Evolutionary conservation across 2,329 filamentous ascomycete species (phyloP), one percentile per base, ranked within the genome.

Genomic region (Penicillium corylophilum): DNA sequence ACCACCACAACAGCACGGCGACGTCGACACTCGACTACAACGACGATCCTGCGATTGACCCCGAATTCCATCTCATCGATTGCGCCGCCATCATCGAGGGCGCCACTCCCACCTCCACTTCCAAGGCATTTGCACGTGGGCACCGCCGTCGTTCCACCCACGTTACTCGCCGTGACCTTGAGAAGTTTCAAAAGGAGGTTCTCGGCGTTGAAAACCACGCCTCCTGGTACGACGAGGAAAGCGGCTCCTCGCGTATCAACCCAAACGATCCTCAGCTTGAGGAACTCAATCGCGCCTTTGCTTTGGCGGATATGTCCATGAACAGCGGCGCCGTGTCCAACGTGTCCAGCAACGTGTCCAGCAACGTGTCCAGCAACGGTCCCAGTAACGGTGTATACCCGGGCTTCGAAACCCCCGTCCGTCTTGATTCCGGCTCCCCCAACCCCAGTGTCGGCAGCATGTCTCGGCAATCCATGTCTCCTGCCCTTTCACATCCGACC

Each of bases 71-170:
- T 26, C 36, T 49, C 44, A 23, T 46, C 26, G 51, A 54, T 40
- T 46, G 51, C 40, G 55, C 65, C 64, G 63, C 60, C 65, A 69
- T 54, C 55, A 69, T 68, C 62, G 66, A 64, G 62, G 61, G 56
- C 54, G 59, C 58, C 50, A 60, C 56, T 52, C 45, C 62, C 47
- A 48, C 68, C 55, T 61, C 64, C 58, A 45, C 59, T 64, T 63
- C 67, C 62, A 66, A 67, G 63, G 62, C 66, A 65, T 69, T 63
- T 56, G 63, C 69, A 49, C 69, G 67, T 68, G 68, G 68, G 60
- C 68, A 71, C 54, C 71, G 71, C 55, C 71, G 71, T 60, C 71
- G 71, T 54, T 73, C 71, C 55, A 73, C 71, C 57, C 71, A 70
- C 63, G 71, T 73, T 46, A 71, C 66, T 61, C 66, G 61, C 54